These are phyloP conservation scores for Aspergillus vadensis DNA, from an alignment of 2,329 filamentous ascomycete species.

Conservation along the genomic window DNA sequence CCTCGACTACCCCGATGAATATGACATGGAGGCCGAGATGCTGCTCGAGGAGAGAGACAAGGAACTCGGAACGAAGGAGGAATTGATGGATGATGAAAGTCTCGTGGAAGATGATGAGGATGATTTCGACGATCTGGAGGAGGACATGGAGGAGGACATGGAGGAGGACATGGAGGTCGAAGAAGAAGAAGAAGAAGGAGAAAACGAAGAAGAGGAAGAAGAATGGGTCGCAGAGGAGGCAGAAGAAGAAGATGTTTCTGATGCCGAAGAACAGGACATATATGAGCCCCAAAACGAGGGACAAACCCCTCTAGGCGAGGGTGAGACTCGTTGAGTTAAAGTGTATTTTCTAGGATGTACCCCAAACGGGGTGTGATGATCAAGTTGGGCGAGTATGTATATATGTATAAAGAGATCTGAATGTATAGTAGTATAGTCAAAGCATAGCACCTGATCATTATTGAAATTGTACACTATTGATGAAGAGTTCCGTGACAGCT, in stretches of 20 bases:
- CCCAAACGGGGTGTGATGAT: background rate
- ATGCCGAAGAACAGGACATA: background rate
- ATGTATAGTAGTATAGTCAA: slow-evolving; percentile 1
- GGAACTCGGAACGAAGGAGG: slow-evolving; percentile 21
- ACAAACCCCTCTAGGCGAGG: background rate
- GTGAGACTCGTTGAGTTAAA: background rate
- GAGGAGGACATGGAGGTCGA: background rate
- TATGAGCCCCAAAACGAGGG: background rate
- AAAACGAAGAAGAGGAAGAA: no score
- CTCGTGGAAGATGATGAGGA: slow-evolving; percentile 6
- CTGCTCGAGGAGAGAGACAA: slow-evolving; percentile 20
- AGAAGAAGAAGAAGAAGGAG: background rate
- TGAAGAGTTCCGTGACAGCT: background rate
- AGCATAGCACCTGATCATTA: no score
- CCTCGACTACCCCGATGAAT: slow-evolving; percentile 27
- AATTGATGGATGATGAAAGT: slow-evolving; percentile 20
- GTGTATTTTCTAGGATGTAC: background rate
- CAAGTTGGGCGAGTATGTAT: background rate
- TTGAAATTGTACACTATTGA: background rate
- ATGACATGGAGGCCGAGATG: slow-evolving; percentile 31
- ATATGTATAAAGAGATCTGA: background rate
- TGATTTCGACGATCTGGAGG: background rate
- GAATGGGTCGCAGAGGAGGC: no score
- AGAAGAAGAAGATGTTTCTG: background rate
- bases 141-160: background rate